Evolutionary conservation across 225 moss, liverwort and hornwort genomes (phyloP).

Genomic region (Rhytidiadelphus loreus): DNA sequence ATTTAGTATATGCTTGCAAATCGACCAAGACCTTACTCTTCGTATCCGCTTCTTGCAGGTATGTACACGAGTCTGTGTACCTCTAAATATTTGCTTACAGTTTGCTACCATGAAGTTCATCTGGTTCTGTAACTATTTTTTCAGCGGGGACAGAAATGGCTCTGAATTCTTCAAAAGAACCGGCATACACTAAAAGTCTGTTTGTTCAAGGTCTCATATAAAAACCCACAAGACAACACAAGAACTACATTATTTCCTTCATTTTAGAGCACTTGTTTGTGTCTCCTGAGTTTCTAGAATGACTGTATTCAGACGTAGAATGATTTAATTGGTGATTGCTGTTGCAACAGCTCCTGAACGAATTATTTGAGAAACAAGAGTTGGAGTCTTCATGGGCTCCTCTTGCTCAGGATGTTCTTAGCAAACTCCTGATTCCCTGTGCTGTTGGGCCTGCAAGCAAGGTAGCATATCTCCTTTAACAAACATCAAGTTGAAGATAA

Average conservation of each 20-base stretch:
- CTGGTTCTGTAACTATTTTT: background rate
- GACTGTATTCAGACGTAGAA: background rate
- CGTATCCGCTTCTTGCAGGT: constrained; percentile 68
- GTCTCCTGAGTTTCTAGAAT: background rate
- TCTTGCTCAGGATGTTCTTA: constrained; percentile 44
- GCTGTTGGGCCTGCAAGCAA: constrained; percentile 42
- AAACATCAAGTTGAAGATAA: background rate
- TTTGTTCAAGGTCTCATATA: background rate
- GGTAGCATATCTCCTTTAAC: constrained; percentile 13
- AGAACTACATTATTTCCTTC: background rate
- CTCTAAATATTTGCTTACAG: background rate
- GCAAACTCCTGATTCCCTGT: constrained; percentile 46
- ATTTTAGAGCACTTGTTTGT: background rate
- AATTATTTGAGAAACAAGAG: constrained; percentile 55
- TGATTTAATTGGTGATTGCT: background rate
- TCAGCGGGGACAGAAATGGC: too few species aligned
- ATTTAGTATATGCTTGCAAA: constrained; percentile 40
- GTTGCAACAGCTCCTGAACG: constrained; percentile 42
- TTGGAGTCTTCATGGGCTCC: constrained; percentile 48
- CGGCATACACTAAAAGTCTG: background rate
- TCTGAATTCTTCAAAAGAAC: background rate
- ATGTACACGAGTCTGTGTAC: background rate
- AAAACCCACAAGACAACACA: background rate
- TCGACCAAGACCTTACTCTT: constrained; percentile 51
- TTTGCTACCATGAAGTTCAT: background rate